Evolutionary conservation across 108 stramenopile genomes (phyloP), one percentile per base, ranked within the genome.

Genomic region (Nannochloropsis oceanica): DNA sequence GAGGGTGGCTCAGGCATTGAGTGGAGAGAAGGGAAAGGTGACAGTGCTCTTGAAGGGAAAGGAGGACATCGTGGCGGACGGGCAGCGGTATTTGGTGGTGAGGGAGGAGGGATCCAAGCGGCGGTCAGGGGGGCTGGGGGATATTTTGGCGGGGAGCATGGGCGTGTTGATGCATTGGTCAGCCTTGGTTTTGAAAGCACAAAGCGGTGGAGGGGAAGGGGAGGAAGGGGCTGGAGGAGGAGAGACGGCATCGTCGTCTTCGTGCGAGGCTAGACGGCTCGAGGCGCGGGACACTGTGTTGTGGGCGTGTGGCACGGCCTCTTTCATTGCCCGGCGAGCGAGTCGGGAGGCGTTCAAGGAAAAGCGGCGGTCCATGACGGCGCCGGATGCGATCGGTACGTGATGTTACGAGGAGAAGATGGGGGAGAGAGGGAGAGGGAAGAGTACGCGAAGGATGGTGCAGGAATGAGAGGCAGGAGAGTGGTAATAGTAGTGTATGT

Each of bases 111-210:
- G 96, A 0, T 95, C 95, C 8, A 89, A 92, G 84, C 95, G 97
- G 87, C 93, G 99, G 80, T 96, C 96, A 44, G 99, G 99, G 79
- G 99, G 99, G 20, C 93, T 97, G 81, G 99, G 99, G 13, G 98
- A 99, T 89, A 90, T 99, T 20, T 89, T 99, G 84, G 92, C 96
- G 18, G 90, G 90, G 7, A 46, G 81, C 13, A 81, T 82, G 81
- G 87, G 44, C 25, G 84, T 84, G 25, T 34, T 80, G 18, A 43
- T 84, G 11, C 59, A 73, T 73, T 73, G 59, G 59, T 73, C 59
- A 73, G 22, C 5, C 2, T 10, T 73, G 10, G 59, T 10, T 2
- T 82, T 20, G 82, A 87, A 34, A 44, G 44, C 18, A 25, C 44
- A 34, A 43, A 80, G 34, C 82, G 73, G 25, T 43, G 25, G 24